Evolutionary conservation across 2,329 filamentous ascomycete genomes (phyloP).

Genomic region (Botryotinia narcissicola): DNA sequence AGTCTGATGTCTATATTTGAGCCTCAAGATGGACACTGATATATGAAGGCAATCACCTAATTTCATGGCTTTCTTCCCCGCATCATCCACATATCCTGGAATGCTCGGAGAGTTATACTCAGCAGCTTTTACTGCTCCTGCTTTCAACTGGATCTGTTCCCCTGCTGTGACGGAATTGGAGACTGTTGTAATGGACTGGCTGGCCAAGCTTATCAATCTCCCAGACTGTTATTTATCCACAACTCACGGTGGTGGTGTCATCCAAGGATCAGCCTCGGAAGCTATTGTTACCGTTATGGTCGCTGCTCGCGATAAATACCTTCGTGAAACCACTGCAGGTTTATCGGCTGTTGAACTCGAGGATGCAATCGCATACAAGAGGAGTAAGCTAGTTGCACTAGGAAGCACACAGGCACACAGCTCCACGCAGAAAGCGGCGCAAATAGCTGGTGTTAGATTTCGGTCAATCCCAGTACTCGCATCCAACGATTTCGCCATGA

Average conservation of each 20-base stretch:
- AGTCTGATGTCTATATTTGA: conserved; percentile 24
- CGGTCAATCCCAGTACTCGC: conserved; percentile 62
- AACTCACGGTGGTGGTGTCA: conserved; percentile 80
- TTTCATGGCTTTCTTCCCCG: conserved; percentile 95
- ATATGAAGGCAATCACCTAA: conserved; percentile 71
- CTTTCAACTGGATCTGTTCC: conserved; percentile 96
- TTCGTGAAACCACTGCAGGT: conserved; percentile 57
- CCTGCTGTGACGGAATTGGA: conserved; percentile 92
- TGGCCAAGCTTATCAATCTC: conserved; percentile 71
- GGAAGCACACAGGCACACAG: conserved; percentile 79
- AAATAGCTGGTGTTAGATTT: conserved; percentile 82
- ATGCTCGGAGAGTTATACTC: conserved; percentile 93
- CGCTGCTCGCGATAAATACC: conserved; percentile 77
- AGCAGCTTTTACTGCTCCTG: conserved; percentile 81
- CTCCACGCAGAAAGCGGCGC: conserved; percentile 81
- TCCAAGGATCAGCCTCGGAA: conserved; percentile 88
- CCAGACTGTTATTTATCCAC: conserved; percentile 72
- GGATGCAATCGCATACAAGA: conserved; percentile 64
- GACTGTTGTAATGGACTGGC: conserved; percentile 89
- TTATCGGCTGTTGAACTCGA: conserved; percentile 59
- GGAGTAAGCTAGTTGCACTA: conserved; percentile 74
- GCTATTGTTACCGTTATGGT: conserved; percentile 84
- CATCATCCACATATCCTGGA: conserved; percentile 74
- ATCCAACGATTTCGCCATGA: conserved; percentile 67
- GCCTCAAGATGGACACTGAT: conserved; percentile 13